Base-by-base conservation (phyloP, 2,329 filamentous ascomycete species). In the Pyrenophora teres region DNA sequence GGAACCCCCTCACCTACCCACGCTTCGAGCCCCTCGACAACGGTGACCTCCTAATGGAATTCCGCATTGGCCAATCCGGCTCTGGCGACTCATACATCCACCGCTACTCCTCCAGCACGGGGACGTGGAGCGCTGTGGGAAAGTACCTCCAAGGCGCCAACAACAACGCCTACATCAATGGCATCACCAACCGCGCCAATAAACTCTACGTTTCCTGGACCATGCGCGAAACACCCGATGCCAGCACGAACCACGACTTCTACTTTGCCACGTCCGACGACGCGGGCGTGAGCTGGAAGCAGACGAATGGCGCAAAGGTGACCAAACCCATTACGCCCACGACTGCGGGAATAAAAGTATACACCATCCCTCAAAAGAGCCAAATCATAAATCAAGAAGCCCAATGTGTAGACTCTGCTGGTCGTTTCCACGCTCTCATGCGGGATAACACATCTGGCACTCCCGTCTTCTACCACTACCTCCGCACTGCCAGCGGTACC, bases 111-210 rank as follows among this genome's bases (percentile, higher is more conserved):
- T 60, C 71, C 2, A 59, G 59, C 0, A 57, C 65, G 0, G 71
- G 73, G 1, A 56, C 56, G n/a, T 81, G 76, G 70, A 64, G 59
- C 9, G 70, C 67, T n/a, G 63, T 73, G 0, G 76, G 76, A 9
- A 73, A 71, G n/a, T 76, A 76, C 46, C 65, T 79, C 6, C 74
- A 74, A 16, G 80, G 79, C 25, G 62, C 76, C 19, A 65, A 71
- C 36, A 80, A 78, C 64, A 82, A 80, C 63, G 78, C 80, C 1
- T 82, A 82, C 63, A 75, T 81, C 60, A 79, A 82, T 64, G 79
- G 79, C 8, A 67, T 81, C 39, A 76, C 74, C 53, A 70, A 67
- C 27, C 63, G 69, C 23, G 56, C 57, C 27, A 60, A 56, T 1
- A 68, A 67, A 10, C 69, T 81, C 1, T 75, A 77, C 60, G 72